A percentile compares a stretch with the other conserved stretches of the same genome.
phyloP scores from a whole-genome alignment of 2,329 filamentous ascomycete genomes.

The Penicillium sp. region DNA sequence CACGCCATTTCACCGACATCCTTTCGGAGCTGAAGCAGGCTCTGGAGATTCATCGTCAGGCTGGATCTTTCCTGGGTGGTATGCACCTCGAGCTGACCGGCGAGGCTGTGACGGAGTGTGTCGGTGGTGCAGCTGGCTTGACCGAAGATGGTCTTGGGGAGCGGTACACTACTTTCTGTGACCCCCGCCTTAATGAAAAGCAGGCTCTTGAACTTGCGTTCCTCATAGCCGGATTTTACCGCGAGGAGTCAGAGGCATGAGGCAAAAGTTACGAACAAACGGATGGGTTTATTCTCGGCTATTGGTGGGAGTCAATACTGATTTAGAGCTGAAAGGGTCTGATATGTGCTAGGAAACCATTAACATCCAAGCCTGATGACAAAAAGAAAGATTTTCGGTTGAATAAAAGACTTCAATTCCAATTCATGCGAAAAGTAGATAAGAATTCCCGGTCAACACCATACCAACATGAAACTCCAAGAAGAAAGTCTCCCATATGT shows the following conservation, averaged over 20 bases:
- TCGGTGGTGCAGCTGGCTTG: constrained; percentile 85
- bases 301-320: not conserved
- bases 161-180: constrained; percentile 96
- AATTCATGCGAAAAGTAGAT: not conserved
- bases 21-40: constrained; percentile 85
- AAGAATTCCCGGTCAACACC: not conserved
- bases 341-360: not conserved
- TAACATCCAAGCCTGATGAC: not conserved
- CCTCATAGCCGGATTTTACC: constrained; percentile 82
- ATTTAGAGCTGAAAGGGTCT: not conserved
- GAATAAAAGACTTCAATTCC: not conserved
- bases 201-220: constrained; percentile 96
- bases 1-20: constrained; percentile 87
- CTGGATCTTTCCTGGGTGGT: constrained; percentile 86
- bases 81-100: constrained; percentile 95
- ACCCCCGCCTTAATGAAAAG: constrained; percentile 95
- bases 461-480: constrained; percentile 17
- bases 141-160: constrained; percentile 86
- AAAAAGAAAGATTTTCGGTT: not conserved
- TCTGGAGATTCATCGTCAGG: constrained; percentile 80
- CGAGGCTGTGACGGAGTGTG: constrained; percentile 94
- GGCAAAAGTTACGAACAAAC: not conserved
- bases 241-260: constrained; percentile 50
- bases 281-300: not conserved
- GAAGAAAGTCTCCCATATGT: constrained; percentile 26